Base-by-base conservation (phyloP, 2,329 filamentous ascomycete genomes). In the Anisogramma anomala region DNA sequence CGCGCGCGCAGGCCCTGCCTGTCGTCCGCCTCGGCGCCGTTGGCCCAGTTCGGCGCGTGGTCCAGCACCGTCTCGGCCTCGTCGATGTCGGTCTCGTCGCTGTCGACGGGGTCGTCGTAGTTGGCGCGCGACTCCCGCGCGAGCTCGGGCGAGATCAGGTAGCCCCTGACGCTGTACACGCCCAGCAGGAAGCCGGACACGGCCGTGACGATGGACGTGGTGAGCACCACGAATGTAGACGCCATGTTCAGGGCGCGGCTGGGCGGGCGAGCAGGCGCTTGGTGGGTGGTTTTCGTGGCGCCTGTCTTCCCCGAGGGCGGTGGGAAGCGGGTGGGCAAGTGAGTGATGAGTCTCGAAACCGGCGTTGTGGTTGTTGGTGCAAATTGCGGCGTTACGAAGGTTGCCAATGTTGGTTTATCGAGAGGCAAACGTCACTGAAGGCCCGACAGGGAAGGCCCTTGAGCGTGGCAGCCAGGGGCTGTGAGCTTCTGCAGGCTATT, bases 131-230 rank as follows among this genome's bases (percentile, higher is more conserved):
- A 65, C 68, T 80, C 65, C 57, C 74, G 59, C 51, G 60, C 65
- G 51, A 82, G 61, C 46, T 61, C 57, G 1, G 73, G 69, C n/a
- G 73, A 68, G 52, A 77, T 64, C 33, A 77, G 57, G 63, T 76
- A 77, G 42, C 74, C 74, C 42, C 62, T 69, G 46, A 74, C 72
- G 14, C 78, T 71, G 62, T 87, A 87, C 45, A 94, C 65, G 48
- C 84, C 86, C 11, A 94, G 72, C 27, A 87, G 76, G 63, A 89
- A 94, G 53, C 88, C 88, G 1, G 77, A 73, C 40, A 91, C 58
- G 50, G 84, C 78, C 48, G 81, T 74, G 42, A 89, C 65, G 48
- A 93, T 72, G 49, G 79, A 79, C 14, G 84, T 87, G 41, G 79
- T 77, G 48, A 89, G 64, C 33, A 87, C 67, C 43, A 87, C 68